Conservation (phyloP, 106 monocot genomes). For the Apostasia ramifera region DNA sequence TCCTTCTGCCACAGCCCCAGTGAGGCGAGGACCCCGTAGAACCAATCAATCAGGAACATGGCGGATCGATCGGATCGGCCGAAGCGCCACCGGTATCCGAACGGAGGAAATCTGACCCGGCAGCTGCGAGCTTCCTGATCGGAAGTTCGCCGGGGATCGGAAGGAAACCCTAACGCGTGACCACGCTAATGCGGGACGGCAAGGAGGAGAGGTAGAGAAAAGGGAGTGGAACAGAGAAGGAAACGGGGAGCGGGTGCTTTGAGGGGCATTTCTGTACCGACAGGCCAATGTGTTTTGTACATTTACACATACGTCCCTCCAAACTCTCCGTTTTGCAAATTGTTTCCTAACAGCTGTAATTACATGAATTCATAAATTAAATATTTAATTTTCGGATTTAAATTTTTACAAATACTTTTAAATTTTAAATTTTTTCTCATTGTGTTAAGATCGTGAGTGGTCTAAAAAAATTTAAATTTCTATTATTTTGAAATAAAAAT, state of each 20-base stretch:
- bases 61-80: not conserved
- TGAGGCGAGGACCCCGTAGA: slow-evolving; percentile 72
- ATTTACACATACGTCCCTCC: too few relatives aligned
- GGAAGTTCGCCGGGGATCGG: slow-evolving; percentile 1
- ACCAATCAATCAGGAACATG: slow-evolving; percentile 57
- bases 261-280: too few relatives aligned
- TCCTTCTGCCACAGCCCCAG: slow-evolving; percentile 81
- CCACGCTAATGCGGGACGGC: not conserved
- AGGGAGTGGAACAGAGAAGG: not conserved
- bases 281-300: too few relatives aligned
- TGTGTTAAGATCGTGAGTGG: too few relatives aligned
- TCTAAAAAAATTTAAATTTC: too few relatives aligned
- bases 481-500: too few relatives aligned
- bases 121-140: not conserved
- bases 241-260: not conserved
- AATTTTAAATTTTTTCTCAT: too few relatives aligned
- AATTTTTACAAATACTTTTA: too few relatives aligned
- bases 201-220: not conserved
- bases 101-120: not conserved
- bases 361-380: too few relatives aligned
- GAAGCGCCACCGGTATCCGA: not conserved
- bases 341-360: too few relatives aligned
- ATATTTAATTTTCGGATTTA: too few relatives aligned
- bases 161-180: slow-evolving; percentile 7
- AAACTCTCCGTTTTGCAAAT: too few relatives aligned